Conservation (phyloP, 148 eudicot species). For the Amaranthus cruentus region DNA sequence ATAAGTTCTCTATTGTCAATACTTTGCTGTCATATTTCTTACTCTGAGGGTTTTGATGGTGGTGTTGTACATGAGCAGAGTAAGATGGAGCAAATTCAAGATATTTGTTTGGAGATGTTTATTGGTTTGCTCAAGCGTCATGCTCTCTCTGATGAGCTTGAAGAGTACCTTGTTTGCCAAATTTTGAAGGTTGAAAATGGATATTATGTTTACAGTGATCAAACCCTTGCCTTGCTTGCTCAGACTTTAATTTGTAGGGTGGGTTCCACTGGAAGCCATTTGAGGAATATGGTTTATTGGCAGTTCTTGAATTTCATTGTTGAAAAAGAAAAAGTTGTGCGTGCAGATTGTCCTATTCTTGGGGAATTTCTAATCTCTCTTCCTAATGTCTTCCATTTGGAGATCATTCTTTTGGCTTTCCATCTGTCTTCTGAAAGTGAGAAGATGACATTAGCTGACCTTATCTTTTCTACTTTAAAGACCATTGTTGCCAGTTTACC, state of each 20-base stretch:
- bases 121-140: slow-evolving; percentile 52
- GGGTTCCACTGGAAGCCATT: slow-evolving; percentile 62
- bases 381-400: slow-evolving; percentile 84
- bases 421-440: slow-evolving; percentile 84
- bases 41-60: slow-evolving; percentile 54
- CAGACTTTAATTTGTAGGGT: slow-evolving; percentile 51
- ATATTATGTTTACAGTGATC: slow-evolving; percentile 60
- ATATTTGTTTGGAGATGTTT: slow-evolving; percentile 71
- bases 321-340: slow-evolving; percentile 52
- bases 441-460: slow-evolving; percentile 49
- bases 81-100: slow-evolving; percentile 57
- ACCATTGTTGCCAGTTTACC: slow-evolving; percentile 39
- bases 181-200: slow-evolving; percentile 73
- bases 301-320: slow-evolving; percentile 53
- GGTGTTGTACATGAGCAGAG: slow-evolving; percentile 45
- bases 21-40: slow-evolving; percentile 45
- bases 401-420: slow-evolving; percentile 83
- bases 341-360: slow-evolving; percentile 31
- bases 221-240: slow-evolving; percentile 78
- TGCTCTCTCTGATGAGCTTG: slow-evolving; percentile 55
- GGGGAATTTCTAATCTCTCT: slow-evolving; percentile 59
- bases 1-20: slow-evolving; percentile 65
- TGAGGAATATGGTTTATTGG: slow-evolving; percentile 59
- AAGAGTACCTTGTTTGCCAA: slow-evolving; percentile 63
- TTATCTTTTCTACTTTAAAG: slow-evolving; percentile 50